phyloP scores from a whole-genome alignment of 805 yeast genomes.

The Kodamaea kaohsiungensis region DNA sequence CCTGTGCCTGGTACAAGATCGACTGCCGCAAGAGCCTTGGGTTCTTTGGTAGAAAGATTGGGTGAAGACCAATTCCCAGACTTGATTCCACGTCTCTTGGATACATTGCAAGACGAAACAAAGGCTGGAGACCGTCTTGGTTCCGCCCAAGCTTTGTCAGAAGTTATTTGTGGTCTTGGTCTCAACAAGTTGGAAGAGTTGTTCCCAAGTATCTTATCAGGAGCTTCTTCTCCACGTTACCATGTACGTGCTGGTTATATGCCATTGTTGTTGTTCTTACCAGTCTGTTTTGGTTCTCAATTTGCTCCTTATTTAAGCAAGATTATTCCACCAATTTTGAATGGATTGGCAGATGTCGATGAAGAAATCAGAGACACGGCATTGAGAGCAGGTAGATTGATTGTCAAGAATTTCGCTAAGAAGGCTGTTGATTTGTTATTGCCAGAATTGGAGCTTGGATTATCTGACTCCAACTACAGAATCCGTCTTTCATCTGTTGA shows the following conservation, averaged over 20 bases:
- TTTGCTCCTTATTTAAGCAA: slow-evolving; percentile 85
- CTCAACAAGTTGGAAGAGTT: slow-evolving; percentile 82
- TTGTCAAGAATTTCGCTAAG: slow-evolving; percentile 87
- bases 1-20: slow-evolving; percentile 98
- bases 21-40: slow-evolving; percentile 95
- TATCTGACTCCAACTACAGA: slow-evolving; percentile 78
- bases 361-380: slow-evolving; percentile 89
- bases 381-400: slow-evolving; percentile 86
- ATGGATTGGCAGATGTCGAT: slow-evolving; percentile 86
- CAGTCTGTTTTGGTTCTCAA: slow-evolving; percentile 91
- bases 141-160: slow-evolving; percentile 95
- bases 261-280: slow-evolving; percentile 86
- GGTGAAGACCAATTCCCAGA: slow-evolving; percentile 97
- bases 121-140: slow-evolving; percentile 93
- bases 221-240: slow-evolving; percentile 65
- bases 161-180: slow-evolving; percentile 92
- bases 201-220: slow-evolving; percentile 74
- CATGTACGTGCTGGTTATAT: slow-evolving; percentile 88
- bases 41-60: slow-evolving; percentile 91
- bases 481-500: slow-evolving; percentile 93
- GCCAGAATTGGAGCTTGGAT: slow-evolving; percentile 91
- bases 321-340: slow-evolving; percentile 88
- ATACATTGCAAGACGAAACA: slow-evolving; percentile 71
- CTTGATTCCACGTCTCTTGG: slow-evolving; percentile 76
- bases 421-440: slow-evolving; percentile 89